Conservation (phyloP, 805 yeast genomes). For the Naumovozyma baii region DNA sequence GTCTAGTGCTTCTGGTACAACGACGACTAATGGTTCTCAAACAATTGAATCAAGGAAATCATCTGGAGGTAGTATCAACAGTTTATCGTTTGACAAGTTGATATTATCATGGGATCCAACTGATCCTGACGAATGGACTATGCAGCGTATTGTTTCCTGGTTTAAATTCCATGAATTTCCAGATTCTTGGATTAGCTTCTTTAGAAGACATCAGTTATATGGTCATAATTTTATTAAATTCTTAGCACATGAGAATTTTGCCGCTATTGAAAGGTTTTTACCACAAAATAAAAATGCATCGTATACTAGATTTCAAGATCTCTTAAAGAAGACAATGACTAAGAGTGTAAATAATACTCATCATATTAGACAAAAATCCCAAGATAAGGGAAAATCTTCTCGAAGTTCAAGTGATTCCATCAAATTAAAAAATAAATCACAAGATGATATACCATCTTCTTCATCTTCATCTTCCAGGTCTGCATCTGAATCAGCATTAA, state of each 20-base stretch:
- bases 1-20: background rate
- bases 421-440: slow-evolving; percentile 10
- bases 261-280: slow-evolving; percentile 31
- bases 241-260: slow-evolving; percentile 56
- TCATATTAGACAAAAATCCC: slow-evolving; percentile 16
- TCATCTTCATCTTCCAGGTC: slow-evolving; percentile 11
- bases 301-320: slow-evolving; percentile 48
- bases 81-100: slow-evolving; percentile 21
- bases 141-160: slow-evolving; percentile 60
- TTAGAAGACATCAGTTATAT: slow-evolving; percentile 45
- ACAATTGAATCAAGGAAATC: slow-evolving; percentile 15
- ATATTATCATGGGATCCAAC: slow-evolving; percentile 40
- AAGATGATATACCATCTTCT: slow-evolving; percentile 5
- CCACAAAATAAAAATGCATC: slow-evolving; percentile 40
- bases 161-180: slow-evolving; percentile 59
- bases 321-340: slow-evolving; percentile 38
- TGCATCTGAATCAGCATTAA: slow-evolving; percentile 23
- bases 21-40: background rate
- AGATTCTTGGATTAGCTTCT: slow-evolving; percentile 61
- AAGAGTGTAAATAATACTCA: slow-evolving; percentile 22
- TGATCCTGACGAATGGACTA: slow-evolving; percentile 59
- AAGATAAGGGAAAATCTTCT: slow-evolving; percentile 15
- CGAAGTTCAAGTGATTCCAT: slow-evolving; percentile 24
- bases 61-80: slow-evolving; percentile 18
- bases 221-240: slow-evolving; percentile 59